Evolutionary conservation across 495 filamentous ascomycete species (phyloP).

Genomic region (Talaromyces ruber): DNA sequence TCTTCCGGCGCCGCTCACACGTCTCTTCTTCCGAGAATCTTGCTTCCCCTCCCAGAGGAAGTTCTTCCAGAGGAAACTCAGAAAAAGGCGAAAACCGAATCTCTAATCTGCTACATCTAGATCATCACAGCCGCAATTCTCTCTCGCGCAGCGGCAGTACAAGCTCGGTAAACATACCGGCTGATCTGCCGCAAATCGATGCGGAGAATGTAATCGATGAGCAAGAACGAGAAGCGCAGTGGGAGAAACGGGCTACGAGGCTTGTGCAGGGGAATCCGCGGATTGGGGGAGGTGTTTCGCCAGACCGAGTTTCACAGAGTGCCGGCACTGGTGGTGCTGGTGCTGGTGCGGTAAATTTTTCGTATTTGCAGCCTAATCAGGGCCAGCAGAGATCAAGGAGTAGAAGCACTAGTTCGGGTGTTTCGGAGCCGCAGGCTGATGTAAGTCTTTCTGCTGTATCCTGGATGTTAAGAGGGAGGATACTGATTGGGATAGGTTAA

Average conservation of each 20-base stretch:
- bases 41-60: constrained; percentile 8
- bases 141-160: constrained; percentile 42
- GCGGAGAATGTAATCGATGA: constrained; percentile 38
- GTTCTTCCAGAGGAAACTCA: no score
- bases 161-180: constrained; percentile 64
- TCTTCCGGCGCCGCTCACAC: constrained; percentile 39
- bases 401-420: constrained; percentile 22
- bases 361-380: not conserved
- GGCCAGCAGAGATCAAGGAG: constrained; percentile 7
- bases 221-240: constrained; percentile 49
- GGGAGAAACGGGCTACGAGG: constrained; percentile 86
- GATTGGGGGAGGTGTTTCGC: constrained; percentile 14
- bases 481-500: constrained; percentile 47
- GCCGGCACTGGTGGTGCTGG: not conserved
- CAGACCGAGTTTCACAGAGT: constrained; percentile 2
- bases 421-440: constrained; percentile 34
- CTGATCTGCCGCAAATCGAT: constrained; percentile 66
- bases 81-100: constrained; percentile 41
- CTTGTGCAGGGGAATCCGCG: constrained; percentile 59
- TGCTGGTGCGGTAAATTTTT: not conserved
- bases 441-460: constrained; percentile 15
- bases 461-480: not conserved
- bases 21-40: constrained; percentile 29
- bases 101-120: constrained; percentile 63
- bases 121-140: constrained; percentile 28